These are phyloP conservation scores for Arthroderma uncinatum DNA, from an alignment of 2,329 filamentous ascomycete species.

Conservation along the genomic window DNA sequence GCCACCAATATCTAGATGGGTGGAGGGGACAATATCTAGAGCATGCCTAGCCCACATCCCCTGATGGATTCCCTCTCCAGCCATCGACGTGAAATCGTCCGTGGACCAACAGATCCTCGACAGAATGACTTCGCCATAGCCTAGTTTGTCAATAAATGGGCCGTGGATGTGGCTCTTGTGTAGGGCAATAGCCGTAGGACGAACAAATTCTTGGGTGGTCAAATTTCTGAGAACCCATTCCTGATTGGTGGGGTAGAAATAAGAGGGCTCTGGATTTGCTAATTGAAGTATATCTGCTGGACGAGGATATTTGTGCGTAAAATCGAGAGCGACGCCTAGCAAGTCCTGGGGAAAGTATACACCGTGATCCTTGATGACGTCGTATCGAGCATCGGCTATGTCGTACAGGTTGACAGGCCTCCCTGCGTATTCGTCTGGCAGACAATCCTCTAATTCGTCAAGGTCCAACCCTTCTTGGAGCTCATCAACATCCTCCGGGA, in stretches of 20 bases:
- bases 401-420: neutral
- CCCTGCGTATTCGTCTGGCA: too few relatives aligned
- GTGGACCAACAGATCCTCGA: conserved; percentile 7
- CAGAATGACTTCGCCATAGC: conserved; percentile 10
- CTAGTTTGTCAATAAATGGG: conserved; percentile 8
- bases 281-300: neutral
- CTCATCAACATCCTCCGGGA: conserved; percentile 13
- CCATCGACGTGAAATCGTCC: too few relatives aligned
- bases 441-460: too few relatives aligned
- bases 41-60: conserved; percentile 9
- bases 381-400: neutral
- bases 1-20: conserved; percentile 5
- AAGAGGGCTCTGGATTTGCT: neutral
- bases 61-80: conserved; percentile 3
- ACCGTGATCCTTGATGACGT: too few relatives aligned
- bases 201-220: conserved; percentile 10
- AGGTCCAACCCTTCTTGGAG: conserved; percentile 11
- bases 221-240: conserved; percentile 10
- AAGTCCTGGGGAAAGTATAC: too few relatives aligned
- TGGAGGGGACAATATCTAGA: conserved; percentile 9
- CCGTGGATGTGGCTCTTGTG: conserved; percentile 8
- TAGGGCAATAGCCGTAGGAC: conserved; percentile 8
- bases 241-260: conserved; percentile 8
- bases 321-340: too few relatives aligned
- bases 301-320: too few relatives aligned